phyloP scores from a whole-genome alignment of 2,329 filamentous ascomycete species.

The Arthrobotrys entomopaga region DNA sequence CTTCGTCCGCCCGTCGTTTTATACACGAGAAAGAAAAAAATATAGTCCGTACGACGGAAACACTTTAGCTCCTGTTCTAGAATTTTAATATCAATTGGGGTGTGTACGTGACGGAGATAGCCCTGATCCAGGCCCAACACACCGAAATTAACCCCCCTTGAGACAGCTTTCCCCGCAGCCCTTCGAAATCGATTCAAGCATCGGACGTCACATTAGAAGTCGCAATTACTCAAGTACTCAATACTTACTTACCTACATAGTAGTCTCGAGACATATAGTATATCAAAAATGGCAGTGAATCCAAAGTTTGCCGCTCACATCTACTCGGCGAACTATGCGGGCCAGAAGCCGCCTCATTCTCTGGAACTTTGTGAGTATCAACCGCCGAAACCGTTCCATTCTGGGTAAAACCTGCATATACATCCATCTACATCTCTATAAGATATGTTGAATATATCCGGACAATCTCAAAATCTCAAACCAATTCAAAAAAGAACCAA shows the following conservation, averaged over 20 bases:
- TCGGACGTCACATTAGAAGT: slow-evolving; percentile 1
- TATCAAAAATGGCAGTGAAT: slow-evolving; percentile 56
- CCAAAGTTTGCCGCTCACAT: slow-evolving; percentile 61
- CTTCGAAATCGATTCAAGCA: slow-evolving; percentile 14
- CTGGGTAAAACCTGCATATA: not conserved
- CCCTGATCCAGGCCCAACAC: slow-evolving; percentile 27
- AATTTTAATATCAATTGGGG: slow-evolving; percentile 2
- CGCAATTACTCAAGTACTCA: too few relatives aligned
- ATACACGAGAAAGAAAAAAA: not conserved
- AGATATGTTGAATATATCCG: too few relatives aligned
- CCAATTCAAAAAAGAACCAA: too few relatives aligned
- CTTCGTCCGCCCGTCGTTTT: not conserved
- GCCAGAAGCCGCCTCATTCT: slow-evolving; percentile 62
- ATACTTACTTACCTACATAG: too few relatives aligned
- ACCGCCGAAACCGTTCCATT: not conserved
- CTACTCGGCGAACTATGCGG: slow-evolving; percentile 59
- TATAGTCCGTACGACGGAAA: slow-evolving; percentile 1
- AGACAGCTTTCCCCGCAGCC: slow-evolving; percentile 30
- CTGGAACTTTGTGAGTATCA: slow-evolving; percentile 65
- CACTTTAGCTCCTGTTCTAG: slow-evolving; percentile 4
- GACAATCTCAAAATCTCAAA: too few relatives aligned
- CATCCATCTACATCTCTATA: too few relatives aligned
- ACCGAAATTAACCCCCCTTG: slow-evolving; percentile 40
- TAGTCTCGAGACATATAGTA: not conserved
- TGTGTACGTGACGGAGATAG: slow-evolving; percentile 30